A percentile compares a stretch with the other conserved stretches of the same genome.
Evolutionary conservation across 164 flowering plant genomes (phyloP).

Genomic region (Brasenia schreberi): DNA sequence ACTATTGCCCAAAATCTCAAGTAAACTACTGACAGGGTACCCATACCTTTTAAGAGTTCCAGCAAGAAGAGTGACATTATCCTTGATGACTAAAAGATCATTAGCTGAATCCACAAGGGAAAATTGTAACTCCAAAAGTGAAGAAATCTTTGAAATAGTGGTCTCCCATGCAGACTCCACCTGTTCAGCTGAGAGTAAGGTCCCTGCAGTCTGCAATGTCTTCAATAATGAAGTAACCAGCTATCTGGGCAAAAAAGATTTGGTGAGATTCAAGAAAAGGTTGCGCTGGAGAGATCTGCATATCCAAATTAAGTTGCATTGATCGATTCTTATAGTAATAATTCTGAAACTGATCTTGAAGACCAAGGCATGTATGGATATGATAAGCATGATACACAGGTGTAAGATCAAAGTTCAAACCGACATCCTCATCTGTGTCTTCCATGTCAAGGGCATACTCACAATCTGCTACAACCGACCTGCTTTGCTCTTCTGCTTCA

Average conservation of each 20-base stretch:
- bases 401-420: slow-evolving; percentile 65
- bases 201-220: slow-evolving; percentile 72
- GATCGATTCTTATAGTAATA: slow-evolving; percentile 68
- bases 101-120: slow-evolving; percentile 60
- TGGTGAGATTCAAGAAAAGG: slow-evolving; percentile 82
- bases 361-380: slow-evolving; percentile 63
- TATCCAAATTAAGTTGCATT: slow-evolving; percentile 68
- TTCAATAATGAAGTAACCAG: slow-evolving; percentile 87
- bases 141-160: slow-evolving; percentile 55
- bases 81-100: slow-evolving; percentile 69
- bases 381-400: slow-evolving; percentile 82
- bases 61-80: slow-evolving; percentile 70
- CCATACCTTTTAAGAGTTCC: slow-evolving; percentile 70
- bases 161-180: slow-evolving; percentile 82
- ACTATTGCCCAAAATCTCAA: slow-evolving; percentile 50
- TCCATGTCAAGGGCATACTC: slow-evolving; percentile 60
- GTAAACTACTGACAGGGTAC: slow-evolving; percentile 63
- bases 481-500: slow-evolving; percentile 67
- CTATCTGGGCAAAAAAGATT: slow-evolving; percentile 61
- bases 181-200: slow-evolving; percentile 42
- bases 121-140: slow-evolving; percentile 57
- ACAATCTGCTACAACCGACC: slow-evolving; percentile 45
- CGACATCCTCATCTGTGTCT: slow-evolving; percentile 52
- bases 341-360: slow-evolving; percentile 63
- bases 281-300: slow-evolving; percentile 57